Base-by-base conservation (phyloP, 371 early-diverging fungal genomes). In the Dichotomocladium elegans region DNA sequence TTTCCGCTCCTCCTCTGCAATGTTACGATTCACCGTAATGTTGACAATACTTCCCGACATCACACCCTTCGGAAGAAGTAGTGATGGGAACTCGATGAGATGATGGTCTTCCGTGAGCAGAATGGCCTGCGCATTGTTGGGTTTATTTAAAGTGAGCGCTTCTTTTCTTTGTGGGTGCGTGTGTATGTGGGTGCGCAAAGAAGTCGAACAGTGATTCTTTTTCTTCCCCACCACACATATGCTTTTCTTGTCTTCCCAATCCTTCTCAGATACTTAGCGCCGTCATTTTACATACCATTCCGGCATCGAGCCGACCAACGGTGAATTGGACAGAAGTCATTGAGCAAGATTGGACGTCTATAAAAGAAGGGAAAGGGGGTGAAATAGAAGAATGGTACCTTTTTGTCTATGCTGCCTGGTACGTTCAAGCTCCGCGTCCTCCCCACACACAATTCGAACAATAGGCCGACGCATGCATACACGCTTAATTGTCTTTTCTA, bases 71-170 rank as follows among this genome's bases (percentile, higher is more conserved):
- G 98, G 98, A 40, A 98, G 80, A 15, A 98, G 85, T 14, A 94
- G 79, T 1, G 96, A 90, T 3, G 98, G 98, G 60, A 98, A 96
- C 66, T 98, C 98, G 56, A 98, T 93, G 24, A 95, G 82, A 73
- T 98, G 98, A 79, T 98, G 93, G 70, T 96, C 95, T 60, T 86
- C 88, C 26, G 92, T 91, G 44, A 97, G 72, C 35, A 97, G 81
- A 61, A 94, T 89, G 43, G 95, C 95, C 87, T 90, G 66, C 27
- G 17, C 9, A 22, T 17, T 10, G 44, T 22, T 4, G 14, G n/a
- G 10, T 5, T 3, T 35, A 17, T 19, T 26, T 15, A 14, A 26
- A 3, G 10, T 45, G 9, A 37, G 24, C 8, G 37, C 9, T 12
- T 34, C 3, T 7, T 21, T 21, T 14, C 42, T 15, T 21, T 43